phyloP scores from a whole-genome alignment of 768 basidiomycete genomes.

The Termitomyces sp. region DNA sequence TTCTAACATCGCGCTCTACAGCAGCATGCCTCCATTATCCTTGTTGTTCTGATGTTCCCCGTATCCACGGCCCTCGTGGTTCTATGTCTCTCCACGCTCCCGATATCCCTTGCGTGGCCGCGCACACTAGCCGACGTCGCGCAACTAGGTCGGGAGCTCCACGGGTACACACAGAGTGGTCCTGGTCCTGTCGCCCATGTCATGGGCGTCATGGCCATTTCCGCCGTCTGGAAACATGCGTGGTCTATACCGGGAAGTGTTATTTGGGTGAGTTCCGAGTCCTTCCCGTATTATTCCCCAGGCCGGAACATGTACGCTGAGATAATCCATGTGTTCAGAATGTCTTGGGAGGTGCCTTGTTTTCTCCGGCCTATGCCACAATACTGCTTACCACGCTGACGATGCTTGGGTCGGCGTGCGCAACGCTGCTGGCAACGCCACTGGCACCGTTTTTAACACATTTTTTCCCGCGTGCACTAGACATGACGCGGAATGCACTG shows the following conservation, averaged over 20 bases:
- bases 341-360: slow-evolving; percentile 82
- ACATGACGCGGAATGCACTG: slow-evolving; percentile 77
- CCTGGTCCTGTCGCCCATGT: slow-evolving; percentile 65
- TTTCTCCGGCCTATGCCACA: slow-evolving; percentile 79
- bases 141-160: slow-evolving; percentile 68
- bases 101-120: slow-evolving; percentile 74
- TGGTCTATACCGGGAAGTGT: slow-evolving; percentile 97
- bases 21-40: slow-evolving; percentile 12
- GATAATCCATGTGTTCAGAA: slow-evolving; percentile 46
- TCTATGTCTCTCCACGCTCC: slow-evolving; percentile 73
- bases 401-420: slow-evolving; percentile 77
- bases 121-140: slow-evolving; percentile 71
- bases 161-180: slow-evolving; percentile 74
- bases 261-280: slow-evolving; percentile 60
- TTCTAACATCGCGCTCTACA: slow-evolving; percentile 11
- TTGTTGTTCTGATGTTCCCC: slow-evolving; percentile 51
- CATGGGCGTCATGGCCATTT: slow-evolving; percentile 73
- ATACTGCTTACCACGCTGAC: slow-evolving; percentile 80
- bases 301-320: background rate
- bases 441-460: slow-evolving; percentile 79
- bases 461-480: slow-evolving; percentile 79
- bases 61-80: slow-evolving; percentile 66
- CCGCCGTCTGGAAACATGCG: slow-evolving; percentile 93
- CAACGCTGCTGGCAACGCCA: slow-evolving; percentile 77
- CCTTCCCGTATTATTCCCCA: slow-evolving; percentile 3